phyloP scores from a whole-genome alignment of 495 filamentous ascomycete genomes.

The Tuber aestivum region DNA sequence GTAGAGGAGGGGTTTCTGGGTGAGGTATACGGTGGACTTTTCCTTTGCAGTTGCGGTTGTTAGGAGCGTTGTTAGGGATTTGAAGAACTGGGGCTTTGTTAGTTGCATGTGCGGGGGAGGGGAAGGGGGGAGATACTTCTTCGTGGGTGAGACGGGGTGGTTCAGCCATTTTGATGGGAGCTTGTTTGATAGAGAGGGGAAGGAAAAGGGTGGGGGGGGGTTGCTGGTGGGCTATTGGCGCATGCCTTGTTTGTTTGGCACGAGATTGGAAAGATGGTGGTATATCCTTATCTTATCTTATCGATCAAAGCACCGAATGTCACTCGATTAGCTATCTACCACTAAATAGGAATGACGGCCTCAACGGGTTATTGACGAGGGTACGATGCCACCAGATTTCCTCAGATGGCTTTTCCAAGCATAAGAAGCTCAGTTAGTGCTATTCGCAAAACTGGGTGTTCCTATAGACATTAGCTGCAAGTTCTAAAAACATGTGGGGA shows the following conservation, averaged over 20 bases:
- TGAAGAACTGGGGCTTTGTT: constrained; percentile 66
- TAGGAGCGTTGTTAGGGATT: constrained; percentile 68
- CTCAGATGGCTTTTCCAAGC: not conserved
- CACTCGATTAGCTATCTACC: not conserved
- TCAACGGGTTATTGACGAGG: not conserved
- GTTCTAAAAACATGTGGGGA: not conserved
- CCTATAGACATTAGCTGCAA: not conserved
- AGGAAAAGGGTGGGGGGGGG: not conserved
- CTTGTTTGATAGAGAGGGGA: not conserved
- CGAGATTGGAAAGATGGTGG: not conserved
- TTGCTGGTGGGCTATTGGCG: not conserved
- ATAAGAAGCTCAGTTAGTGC: not conserved
- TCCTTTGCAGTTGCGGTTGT: constrained; percentile 58
- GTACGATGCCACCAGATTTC: not conserved
- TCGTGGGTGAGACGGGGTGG: constrained; percentile 19
- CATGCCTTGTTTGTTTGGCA: not conserved
- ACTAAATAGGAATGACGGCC: not conserved
- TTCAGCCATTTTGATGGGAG: not conserved
- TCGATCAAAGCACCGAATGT: not conserved
- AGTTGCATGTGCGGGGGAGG: not conserved
- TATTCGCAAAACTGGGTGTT: not conserved
- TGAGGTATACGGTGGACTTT: constrained; percentile 73
- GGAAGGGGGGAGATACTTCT: not conserved
- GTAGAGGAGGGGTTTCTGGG: constrained; percentile 58
- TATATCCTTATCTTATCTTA: not conserved